Evolutionary conservation across 179 eudicot genomes (phyloP), one percentile per base, ranked within the genome.

Genomic region (Gypsophila paniculata): DNA sequence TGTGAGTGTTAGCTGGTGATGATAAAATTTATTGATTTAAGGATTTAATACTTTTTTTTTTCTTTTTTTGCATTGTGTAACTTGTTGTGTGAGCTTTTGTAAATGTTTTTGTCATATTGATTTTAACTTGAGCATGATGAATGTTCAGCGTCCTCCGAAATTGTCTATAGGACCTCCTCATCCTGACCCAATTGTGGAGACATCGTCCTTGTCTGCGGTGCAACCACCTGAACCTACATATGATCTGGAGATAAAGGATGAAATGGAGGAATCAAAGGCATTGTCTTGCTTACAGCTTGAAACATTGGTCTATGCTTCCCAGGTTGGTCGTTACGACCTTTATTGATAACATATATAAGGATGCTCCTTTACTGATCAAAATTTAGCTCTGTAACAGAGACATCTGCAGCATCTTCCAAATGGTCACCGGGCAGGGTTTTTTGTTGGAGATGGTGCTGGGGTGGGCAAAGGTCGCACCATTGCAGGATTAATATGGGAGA

Each of bases 401-500:
- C 97, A 95, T 80, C 74, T 88, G 79, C 99, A 95, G 68, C 96
- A 90, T 77, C 96, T 95, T 78, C 86, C 85, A 62, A 83, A 83
- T 80, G 93, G 91, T 66, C 71, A 82, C 6, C 87, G 99, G 82
- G 99, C 99, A 61, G 99, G 99, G 49, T 95, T 95, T 76, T 95
- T 95, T 61, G 61, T 92, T 73, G 99, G 99, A 70, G 99, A 95
- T 84, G 99, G 99, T 78, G 99, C 99, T 76, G 99, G 99, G 70
- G 95, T 95, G 49, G 99, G 99, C 17, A 95, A 95, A 86, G 99
- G 99, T 81, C 88, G 99, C 79, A 95, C 99, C 73, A 87, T 95
- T 76, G 99, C 99, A 12, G 99, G 99, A 39, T 79, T 95, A 65
- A 90, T 95, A 76, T 95, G 94, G 96, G 99, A 95, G 81, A 92